Conservation (phyloP, 352 stramenopile genomes). For the Thraustochytrium striatum region DNA sequence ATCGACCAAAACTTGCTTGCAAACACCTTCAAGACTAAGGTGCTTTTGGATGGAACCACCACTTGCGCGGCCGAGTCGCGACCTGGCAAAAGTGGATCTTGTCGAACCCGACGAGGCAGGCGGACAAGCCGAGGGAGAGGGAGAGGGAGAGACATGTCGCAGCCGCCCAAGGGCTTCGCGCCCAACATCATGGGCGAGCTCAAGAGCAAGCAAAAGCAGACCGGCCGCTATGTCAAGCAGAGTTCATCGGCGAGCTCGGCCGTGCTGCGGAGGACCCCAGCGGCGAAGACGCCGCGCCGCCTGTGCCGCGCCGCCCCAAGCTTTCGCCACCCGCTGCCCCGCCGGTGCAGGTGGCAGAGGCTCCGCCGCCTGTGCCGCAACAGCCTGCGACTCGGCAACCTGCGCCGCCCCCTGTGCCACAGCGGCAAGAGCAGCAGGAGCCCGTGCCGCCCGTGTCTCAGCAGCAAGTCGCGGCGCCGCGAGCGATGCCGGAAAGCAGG, state of each 20-base stretch:
- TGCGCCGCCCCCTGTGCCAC: not conserved
- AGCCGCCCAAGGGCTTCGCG: not conserved
- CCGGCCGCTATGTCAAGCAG: not conserved
- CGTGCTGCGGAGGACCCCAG: not conserved
- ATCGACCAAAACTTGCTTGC: too few relatives aligned
- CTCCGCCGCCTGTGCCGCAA: slow-evolving; percentile 4
- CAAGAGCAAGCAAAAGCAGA: slow-evolving; percentile 7
- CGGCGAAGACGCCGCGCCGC: not conserved
- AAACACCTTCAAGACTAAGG: too few relatives aligned
- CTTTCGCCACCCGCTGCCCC: not conserved
- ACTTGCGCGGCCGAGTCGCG: too few relatives aligned
- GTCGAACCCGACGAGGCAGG: too few relatives aligned
- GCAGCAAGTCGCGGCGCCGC: not conserved
- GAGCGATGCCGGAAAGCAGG: not conserved
- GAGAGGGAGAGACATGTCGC: not conserved
- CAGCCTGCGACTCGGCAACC: not conserved
- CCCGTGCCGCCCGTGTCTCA: not conserved
- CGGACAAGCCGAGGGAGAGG: not conserved
- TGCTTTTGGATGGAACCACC: too few relatives aligned
- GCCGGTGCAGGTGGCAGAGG: not conserved
- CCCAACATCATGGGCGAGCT: slow-evolving; percentile 26
- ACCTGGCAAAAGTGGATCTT: too few relatives aligned
- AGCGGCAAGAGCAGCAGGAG: not conserved
- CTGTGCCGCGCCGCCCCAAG: not conserved
- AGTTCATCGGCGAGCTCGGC: not conserved